A percentile compares a stretch with the other conserved stretches of the same genome.
Evolutionary conservation across 352 stramenopile genomes (phyloP).

Genomic region (Aphanomyces astaci): DNA sequence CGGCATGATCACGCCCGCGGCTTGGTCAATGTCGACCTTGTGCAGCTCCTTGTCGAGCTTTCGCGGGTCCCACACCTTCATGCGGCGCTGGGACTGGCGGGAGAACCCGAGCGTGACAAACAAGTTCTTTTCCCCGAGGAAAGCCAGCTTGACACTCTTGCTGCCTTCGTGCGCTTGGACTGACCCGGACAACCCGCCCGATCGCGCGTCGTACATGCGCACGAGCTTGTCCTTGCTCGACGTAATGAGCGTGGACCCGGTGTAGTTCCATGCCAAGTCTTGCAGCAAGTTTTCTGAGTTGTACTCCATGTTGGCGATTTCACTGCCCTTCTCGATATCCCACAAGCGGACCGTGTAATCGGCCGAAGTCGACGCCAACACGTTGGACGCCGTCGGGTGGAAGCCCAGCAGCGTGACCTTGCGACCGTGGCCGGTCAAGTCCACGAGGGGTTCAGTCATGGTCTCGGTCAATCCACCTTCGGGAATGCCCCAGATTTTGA

Average conservation of each 20-base stretch:
- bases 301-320: constrained; percentile 84
- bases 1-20: constrained; percentile 97
- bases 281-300: constrained; percentile 91
- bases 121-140: constrained; percentile 92
- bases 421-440: constrained; percentile 91
- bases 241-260: constrained; percentile 90
- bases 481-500: constrained; percentile 97
- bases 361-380: constrained; percentile 91
- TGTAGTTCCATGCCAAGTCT: constrained; percentile 97
- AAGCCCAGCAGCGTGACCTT: constrained; percentile 98
- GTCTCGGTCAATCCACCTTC: constrained; percentile 91
- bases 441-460: constrained; percentile 93
- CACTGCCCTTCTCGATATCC: constrained; percentile 95
- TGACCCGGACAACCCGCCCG: constrained; percentile 47
- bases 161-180: constrained; percentile 92
- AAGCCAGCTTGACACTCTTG: constrained; percentile 97
- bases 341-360: constrained; percentile 98
- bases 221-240: constrained; percentile 99
- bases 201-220: constrained; percentile 93
- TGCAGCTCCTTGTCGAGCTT: constrained; percentile 90
- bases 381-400: constrained; percentile 96
- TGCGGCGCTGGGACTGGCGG: constrained; percentile 90
- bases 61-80: constrained; percentile 83
- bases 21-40: constrained; percentile 95
- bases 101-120: constrained; percentile 97